Evolutionary conservation across 768 basidiomycete species (phyloP), one percentile per base, ranked within the genome.

Genomic region (Naganishia kalamii): DNA sequence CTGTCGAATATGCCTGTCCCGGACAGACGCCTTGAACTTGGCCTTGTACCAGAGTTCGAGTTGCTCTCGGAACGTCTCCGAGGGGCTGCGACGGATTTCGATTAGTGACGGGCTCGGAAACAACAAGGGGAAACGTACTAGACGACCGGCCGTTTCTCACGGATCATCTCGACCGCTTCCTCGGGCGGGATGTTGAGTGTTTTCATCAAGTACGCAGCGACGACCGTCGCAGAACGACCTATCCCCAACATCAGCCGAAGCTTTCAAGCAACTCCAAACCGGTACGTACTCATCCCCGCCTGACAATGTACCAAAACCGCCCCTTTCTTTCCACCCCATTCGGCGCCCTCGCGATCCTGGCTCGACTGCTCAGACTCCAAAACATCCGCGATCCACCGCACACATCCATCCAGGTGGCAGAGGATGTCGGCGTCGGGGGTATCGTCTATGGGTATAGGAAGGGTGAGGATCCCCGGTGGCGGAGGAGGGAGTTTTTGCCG

Each of bases 221-320:
- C 87, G 50, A 94, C 86, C 1, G 89, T 88, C 7, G 87, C 86
- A 69, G 90, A 92, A 25, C 92, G 85, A 23, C 54, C 54, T 57
- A 57, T 6, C 13, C 21, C 25, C 72, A 33, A 21, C 35, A 49
- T 40, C 21, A 40, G 21, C n/a, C 10, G n/a, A n/a, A 6, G 2
- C 4, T 88, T 88, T 90, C 67, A 23, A 46, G n/a, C 52, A 25
- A 43, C 15, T 54, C 68, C 52, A 52, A 25, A 67, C 43, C 65
- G 40, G 32, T 4, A 57, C 54, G 4, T 41, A 90, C 89, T 90
- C 78, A 90, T 82, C 27, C 92, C 92, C 25, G 89, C 90, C 62
- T 89, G 87, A 74, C 92, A 94, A 77, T 96, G 92, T 0, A 96
- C 88, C 21, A 94, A 80, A 1, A 97, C 87, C 0, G 87, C 87